Evolutionary conservation across 2,329 filamentous ascomycete genomes (phyloP).

Genomic region (Aspergillus chevalieri): DNA sequence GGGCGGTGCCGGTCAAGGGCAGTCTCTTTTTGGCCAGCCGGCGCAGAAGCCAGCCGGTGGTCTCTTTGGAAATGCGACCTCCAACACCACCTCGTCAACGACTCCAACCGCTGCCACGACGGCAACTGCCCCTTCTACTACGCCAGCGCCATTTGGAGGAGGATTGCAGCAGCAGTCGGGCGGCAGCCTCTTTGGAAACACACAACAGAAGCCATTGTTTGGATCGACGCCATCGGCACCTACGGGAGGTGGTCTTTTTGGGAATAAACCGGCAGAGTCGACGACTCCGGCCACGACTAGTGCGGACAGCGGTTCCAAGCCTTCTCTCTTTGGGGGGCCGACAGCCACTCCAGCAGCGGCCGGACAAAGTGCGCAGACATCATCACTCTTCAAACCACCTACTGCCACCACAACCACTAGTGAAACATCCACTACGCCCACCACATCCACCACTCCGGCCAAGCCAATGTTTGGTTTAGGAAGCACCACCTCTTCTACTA

Average conservation of each 20-base stretch:
- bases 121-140: slow-evolving; percentile 17
- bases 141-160: slow-evolving; percentile 13
- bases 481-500: slow-evolving; percentile 23
- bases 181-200: slow-evolving; percentile 24
- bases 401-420: slow-evolving; percentile 15
- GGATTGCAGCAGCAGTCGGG: slow-evolving; percentile 24
- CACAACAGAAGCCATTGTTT: slow-evolving; percentile 24
- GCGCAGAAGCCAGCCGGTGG: slow-evolving; percentile 22
- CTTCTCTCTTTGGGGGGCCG: slow-evolving; percentile 19
- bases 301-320: slow-evolving; percentile 20
- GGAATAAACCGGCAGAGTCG: slow-evolving; percentile 24
- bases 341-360: slow-evolving; percentile 11
- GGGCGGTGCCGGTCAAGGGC: slow-evolving; percentile 21
- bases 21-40: slow-evolving; percentile 21
- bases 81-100: slow-evolving; percentile 15
- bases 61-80: slow-evolving; percentile 24
- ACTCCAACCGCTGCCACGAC: slow-evolving; percentile 9
- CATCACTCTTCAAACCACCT: slow-evolving; percentile 26
- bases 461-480: slow-evolving; percentile 30
- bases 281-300: slow-evolving; percentile 17
- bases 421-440: slow-evolving; percentile 17
- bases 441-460: slow-evolving; percentile 27
- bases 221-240: slow-evolving; percentile 16
- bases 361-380: slow-evolving; percentile 15
- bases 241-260: slow-evolving; percentile 21